These are phyloP conservation scores for Mycogone perniciosa DNA, from an alignment of 2,329 filamentous ascomycete genomes.

Conservation along the genomic window DNA sequence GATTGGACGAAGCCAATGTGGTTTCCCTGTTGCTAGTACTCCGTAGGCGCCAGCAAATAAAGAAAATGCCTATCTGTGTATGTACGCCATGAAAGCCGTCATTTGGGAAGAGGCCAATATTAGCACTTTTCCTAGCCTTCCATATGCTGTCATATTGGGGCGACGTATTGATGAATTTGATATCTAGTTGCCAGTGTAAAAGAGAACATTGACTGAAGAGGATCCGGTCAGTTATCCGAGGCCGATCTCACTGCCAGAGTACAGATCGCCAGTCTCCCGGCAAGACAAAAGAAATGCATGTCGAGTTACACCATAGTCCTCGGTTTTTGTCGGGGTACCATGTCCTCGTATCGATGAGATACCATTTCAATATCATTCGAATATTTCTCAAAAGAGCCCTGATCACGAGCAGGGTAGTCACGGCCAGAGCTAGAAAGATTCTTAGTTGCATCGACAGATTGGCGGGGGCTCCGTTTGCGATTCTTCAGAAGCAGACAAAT, in stretches of 20 bases:
- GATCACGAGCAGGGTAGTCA: conserved; percentile 30
- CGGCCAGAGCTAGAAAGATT: conserved; percentile 43
- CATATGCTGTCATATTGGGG: too few relatives aligned
- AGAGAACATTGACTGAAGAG: conserved; percentile 3
- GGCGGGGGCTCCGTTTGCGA: conserved; percentile 19
- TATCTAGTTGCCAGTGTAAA: background rate
- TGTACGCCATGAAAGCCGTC: too few relatives aligned
- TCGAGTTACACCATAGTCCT: conserved; percentile 33
- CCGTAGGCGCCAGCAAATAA: too few relatives aligned
- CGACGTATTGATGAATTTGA: too few relatives aligned
- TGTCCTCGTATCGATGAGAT: conserved; percentile 51
- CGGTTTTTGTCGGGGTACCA: conserved; percentile 47
- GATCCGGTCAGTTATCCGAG: background rate
- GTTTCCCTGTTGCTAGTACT: too few relatives aligned
- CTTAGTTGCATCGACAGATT: conserved; percentile 42
- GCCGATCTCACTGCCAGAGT: conserved; percentile 12
- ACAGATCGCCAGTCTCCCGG: conserved; percentile 7
- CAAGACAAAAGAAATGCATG: background rate
- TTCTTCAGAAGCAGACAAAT: conserved; percentile 33
- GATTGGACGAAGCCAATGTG: too few relatives aligned
- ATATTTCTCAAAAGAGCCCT: conserved; percentile 28
- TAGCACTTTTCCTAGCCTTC: too few relatives aligned
- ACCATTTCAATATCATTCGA: conserved; percentile 44
- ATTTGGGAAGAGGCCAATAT: too few relatives aligned
- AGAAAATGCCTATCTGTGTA: too few relatives aligned